Conservation (phyloP, 179 eudicot genomes). For the Sideroxylon spinosum region DNA sequence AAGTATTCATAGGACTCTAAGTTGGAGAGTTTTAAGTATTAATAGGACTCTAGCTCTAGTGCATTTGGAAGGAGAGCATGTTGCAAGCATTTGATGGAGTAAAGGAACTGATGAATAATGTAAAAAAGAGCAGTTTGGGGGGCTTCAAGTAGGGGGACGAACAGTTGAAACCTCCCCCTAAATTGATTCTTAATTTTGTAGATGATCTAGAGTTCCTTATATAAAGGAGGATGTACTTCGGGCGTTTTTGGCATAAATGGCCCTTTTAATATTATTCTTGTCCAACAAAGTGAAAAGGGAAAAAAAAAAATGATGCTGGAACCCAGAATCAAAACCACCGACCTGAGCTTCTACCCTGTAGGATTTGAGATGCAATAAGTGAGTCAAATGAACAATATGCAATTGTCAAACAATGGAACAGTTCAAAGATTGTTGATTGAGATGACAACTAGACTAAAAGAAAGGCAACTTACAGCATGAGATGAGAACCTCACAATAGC, state of each 20-base stretch:
- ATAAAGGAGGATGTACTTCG: background rate
- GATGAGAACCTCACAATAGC: slow-evolving; percentile 64
- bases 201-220: background rate
- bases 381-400: slow-evolving; percentile 29
- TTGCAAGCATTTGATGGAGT: background rate
- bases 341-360: slow-evolving; percentile 81
- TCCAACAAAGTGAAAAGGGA: background rate
- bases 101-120: background rate
- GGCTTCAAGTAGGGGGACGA: background rate
- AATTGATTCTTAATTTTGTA: background rate
- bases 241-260: background rate
- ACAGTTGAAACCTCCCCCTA: background rate
- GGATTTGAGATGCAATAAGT: slow-evolving; percentile 49
- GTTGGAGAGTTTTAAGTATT: too few species aligned
- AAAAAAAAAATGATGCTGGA: slow-evolving; percentile 34
- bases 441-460: background rate
- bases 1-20: background rate
- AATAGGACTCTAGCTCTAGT: background rate
- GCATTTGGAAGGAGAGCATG: background rate
- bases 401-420: slow-evolving; percentile 4
- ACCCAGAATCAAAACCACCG: slow-evolving; percentile 61
- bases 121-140: background rate
- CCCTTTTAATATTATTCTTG: background rate
- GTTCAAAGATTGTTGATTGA: slow-evolving; percentile 7
- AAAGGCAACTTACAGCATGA: slow-evolving; percentile 57